phyloP scores from a whole-genome alignment of 176 grass and related monocot species.

The Hordeum marinum region DNA sequence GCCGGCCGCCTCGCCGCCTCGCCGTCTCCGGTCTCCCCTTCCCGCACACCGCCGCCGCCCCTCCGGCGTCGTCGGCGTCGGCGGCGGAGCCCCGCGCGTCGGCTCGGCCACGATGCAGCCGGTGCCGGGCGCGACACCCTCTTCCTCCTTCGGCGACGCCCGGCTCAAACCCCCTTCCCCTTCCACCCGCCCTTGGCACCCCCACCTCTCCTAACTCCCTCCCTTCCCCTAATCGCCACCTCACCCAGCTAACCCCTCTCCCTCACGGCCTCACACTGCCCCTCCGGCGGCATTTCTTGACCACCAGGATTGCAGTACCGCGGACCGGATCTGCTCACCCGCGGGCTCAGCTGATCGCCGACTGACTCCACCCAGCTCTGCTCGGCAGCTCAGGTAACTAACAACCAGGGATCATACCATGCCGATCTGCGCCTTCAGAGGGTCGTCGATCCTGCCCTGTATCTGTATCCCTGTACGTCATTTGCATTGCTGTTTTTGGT shows the following conservation, averaged over 20 bases:
- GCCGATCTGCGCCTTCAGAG: too few species aligned
- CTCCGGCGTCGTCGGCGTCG: not conserved
- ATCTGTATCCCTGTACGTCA: not conserved
- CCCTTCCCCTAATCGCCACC: not conserved
- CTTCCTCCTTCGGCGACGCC: not conserved
- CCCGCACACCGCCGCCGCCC: not conserved
- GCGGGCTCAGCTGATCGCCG: not conserved
- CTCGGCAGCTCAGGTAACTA: not conserved
- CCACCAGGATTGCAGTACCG: not conserved
- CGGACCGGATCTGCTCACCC: not conserved
- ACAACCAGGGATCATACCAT: too few species aligned
- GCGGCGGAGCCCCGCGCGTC: not conserved
- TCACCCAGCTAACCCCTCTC: not conserved
- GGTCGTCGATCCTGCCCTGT: too few species aligned
- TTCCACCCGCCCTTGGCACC: not conserved
- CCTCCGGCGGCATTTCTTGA: not conserved
- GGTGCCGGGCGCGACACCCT: conserved; percentile 8
- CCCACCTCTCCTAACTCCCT: not conserved
- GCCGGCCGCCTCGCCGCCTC: not conserved
- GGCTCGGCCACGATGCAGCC: conserved; percentile 8
- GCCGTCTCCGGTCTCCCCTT: not conserved
- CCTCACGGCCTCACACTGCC: not conserved
- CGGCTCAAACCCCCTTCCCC: conserved; percentile 22
- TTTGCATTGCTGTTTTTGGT: not conserved
- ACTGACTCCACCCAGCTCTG: not conserved